Conservation (phyloP, 2,329 filamentous ascomycete species). For the Cytospora chrysosperma region DNA sequence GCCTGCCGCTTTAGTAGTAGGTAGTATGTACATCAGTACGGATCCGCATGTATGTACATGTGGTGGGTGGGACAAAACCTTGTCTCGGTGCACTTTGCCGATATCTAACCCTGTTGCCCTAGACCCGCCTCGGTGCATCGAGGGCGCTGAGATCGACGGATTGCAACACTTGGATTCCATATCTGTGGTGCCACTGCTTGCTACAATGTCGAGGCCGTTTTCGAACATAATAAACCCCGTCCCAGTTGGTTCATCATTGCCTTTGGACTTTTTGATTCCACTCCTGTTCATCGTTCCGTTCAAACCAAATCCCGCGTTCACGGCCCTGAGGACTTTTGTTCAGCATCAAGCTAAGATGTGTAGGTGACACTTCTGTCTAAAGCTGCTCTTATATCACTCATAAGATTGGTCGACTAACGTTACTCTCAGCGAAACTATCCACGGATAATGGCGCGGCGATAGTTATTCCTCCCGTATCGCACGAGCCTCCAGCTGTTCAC, state of each 20-base stretch:
- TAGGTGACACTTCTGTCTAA: not conserved
- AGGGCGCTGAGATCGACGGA: not conserved
- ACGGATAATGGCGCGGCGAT: constrained; percentile 13
- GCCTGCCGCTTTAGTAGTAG: no score
- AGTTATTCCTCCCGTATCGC: constrained; percentile 2
- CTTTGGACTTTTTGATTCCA: not conserved
- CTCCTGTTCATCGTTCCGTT: not conserved
- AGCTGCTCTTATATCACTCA: no score
- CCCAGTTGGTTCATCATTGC: not conserved
- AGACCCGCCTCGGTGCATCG: not conserved
- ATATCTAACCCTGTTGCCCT: not conserved
- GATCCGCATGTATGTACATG: no score
- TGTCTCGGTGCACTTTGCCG: not conserved
- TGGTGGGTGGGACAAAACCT: not conserved
- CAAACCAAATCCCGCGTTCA: not conserved
- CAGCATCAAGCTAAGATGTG: constrained; percentile 17
- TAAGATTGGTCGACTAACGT: not conserved
- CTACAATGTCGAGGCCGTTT: not conserved
- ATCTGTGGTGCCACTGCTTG: not conserved
- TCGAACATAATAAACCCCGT: not conserved
- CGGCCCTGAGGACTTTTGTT: not conserved
- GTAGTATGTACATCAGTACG: no score
- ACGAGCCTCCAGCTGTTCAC: constrained; percentile 17
- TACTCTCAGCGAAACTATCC: not conserved
- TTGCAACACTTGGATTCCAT: not conserved